Conservation (phyloP, 352 stramenopile species). For the Pythium sp. region DNA sequence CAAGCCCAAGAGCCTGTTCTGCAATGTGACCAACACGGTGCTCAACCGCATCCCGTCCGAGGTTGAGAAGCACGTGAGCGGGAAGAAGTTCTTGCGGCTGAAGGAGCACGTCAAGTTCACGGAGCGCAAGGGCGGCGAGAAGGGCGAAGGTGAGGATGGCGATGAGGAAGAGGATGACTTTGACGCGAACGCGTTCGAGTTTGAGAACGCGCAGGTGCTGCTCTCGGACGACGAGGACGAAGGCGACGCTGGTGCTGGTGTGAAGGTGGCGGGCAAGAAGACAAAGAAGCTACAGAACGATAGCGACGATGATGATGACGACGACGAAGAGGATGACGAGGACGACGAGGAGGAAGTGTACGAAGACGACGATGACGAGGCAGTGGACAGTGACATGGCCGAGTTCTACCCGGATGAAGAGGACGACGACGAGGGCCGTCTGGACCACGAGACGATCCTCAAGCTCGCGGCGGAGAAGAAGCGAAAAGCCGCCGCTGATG, state of each 20-base stretch:
- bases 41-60: constrained; percentile 89
- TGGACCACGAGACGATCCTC: constrained; percentile 20
- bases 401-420: constrained; percentile 63
- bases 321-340: constrained; percentile 23
- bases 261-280: constrained; percentile 10
- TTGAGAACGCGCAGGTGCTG: constrained; percentile 73
- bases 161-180: constrained; percentile 49
- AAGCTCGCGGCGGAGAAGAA: constrained; percentile 16
- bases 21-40: constrained; percentile 80
- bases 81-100: constrained; percentile 83
- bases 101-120: constrained; percentile 68
- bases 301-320: constrained; percentile 13
- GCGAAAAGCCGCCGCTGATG: constrained; percentile 12
- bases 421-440: constrained; percentile 33
- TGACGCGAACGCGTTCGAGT: constrained; percentile 80
- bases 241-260: constrained; percentile 32
- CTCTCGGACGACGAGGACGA: constrained; percentile 73
- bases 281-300: constrained; percentile 17
- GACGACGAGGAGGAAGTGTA: constrained; percentile 22
- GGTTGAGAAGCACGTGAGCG: constrained; percentile 88
- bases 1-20: constrained; percentile 83
- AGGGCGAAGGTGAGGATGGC: constrained; percentile 28
- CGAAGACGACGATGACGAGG: constrained; percentile 16
- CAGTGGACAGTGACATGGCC: constrained; percentile 47
- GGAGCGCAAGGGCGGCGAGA: constrained; percentile 22